Conservation (phyloP, 257 asterid genomes). For the Ophiorrhiza pumila region DNA sequence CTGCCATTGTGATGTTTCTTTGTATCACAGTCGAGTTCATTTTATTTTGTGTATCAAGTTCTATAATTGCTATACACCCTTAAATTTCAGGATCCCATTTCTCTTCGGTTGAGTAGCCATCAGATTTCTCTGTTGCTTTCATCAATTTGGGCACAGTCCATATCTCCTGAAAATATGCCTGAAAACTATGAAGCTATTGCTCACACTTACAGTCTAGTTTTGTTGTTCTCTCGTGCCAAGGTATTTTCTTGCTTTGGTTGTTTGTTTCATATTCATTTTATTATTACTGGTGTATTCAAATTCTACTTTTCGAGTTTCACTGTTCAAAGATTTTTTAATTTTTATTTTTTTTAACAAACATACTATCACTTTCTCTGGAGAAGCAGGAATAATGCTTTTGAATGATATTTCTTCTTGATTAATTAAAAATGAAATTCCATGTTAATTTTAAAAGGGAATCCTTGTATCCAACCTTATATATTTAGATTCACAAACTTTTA, state of each 20-base stretch:
- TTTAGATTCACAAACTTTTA: not conserved
- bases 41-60: constrained; percentile 11
- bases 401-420: not conserved
- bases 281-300: not conserved
- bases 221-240: constrained; percentile 88
- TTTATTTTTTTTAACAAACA: not conserved
- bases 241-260: constrained; percentile 35
- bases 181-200: constrained; percentile 96
- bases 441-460: not conserved
- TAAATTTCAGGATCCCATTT: constrained; percentile 55
- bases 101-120: constrained; percentile 90
- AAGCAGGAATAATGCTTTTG: constrained; percentile 5
- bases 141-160: constrained; percentile 81
- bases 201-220: constrained; percentile 81
- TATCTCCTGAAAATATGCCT: constrained; percentile 78
- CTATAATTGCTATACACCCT: constrained; percentile 8
- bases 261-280: not conserved
- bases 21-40: not conserved
- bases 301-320: not conserved
- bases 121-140: constrained; percentile 78
- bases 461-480: not conserved
- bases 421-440: not conserved
- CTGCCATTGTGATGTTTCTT: not conserved
- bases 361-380: not conserved
- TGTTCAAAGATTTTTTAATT: not conserved